phyloP scores from a whole-genome alignment of 2,329 filamentous ascomycete species.

The Penicillium hesseltinei region DNA sequence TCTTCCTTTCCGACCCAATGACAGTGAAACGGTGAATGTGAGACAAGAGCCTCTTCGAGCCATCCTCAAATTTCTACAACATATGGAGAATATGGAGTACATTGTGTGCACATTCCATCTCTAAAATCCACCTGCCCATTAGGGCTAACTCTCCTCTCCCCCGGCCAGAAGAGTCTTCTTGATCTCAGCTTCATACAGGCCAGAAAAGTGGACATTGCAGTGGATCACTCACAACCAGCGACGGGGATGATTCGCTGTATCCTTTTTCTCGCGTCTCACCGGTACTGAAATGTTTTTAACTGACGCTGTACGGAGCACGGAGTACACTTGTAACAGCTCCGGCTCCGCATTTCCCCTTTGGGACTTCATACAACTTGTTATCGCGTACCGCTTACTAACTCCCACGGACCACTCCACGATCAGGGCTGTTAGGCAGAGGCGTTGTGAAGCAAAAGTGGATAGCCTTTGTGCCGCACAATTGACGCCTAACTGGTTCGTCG shows the following conservation, averaged over 20 bases:
- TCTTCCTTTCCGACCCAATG: not conserved
- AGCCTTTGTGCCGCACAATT: not conserved
- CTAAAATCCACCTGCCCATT: conserved; percentile 9
- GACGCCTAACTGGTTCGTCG: conserved; percentile 7
- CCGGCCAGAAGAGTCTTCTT: conserved; percentile 10
- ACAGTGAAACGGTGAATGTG: not conserved
- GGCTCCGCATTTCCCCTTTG: conserved; percentile 5
- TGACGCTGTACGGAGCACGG: not conserved
- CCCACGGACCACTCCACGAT: conserved; percentile 6
- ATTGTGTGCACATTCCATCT: conserved; percentile 2
- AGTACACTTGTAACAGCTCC: not conserved
- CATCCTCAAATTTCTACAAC: not conserved
- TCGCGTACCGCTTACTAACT: not conserved
- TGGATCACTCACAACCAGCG: conserved; percentile 12
- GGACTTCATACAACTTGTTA: not conserved
- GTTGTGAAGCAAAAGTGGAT: conserved; percentile 2
- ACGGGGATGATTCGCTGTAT: conserved; percentile 13
- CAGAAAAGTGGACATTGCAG: conserved; percentile 2
- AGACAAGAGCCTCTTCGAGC: not conserved
- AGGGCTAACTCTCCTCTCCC: not conserved
- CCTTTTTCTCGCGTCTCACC: conserved; percentile 12
- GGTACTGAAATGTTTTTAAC: conserved; percentile 13
- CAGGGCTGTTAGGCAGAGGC: not conserved
- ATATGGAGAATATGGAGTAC: not conserved
- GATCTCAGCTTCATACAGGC: conserved; percentile 19